These are phyloP conservation scores for Chloris gayana DNA, from an alignment of 176 grass and related monocot genomes.

Conservation along the genomic window DNA sequence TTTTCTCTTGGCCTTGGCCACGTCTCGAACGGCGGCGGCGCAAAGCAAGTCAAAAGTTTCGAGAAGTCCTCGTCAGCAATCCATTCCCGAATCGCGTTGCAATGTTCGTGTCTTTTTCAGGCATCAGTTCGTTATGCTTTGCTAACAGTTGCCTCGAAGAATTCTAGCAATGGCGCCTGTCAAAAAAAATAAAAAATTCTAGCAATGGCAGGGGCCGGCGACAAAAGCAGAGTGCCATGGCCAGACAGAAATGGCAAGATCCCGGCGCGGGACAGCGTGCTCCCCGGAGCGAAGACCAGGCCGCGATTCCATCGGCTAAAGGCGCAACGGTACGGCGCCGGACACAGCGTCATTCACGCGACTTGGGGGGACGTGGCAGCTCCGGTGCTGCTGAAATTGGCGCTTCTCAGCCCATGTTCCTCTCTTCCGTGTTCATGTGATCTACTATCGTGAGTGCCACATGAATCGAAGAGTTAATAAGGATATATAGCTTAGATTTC, in stretches of 20 bases:
- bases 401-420: constrained; percentile 43
- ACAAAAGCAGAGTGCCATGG: not conserved
- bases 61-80: not conserved
- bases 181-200: too few relatives aligned
- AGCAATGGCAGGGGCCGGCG: too few relatives aligned
- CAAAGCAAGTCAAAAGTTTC: not conserved
- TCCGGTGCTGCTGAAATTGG: too few relatives aligned
- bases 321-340: too few relatives aligned
- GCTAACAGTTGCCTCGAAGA: not conserved
- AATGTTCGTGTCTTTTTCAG: not conserved
- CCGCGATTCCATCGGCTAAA: not conserved
- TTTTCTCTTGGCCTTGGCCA: not conserved
- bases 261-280: not conserved
- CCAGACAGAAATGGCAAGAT: not conserved
- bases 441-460: constrained; percentile 20
- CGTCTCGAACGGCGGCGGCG: not conserved
- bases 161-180: too few relatives aligned
- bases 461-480: not conserved
- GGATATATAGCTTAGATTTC: not conserved
- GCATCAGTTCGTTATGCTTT: not conserved
- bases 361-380: not conserved
- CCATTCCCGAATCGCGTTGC: not conserved
- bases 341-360: not conserved
- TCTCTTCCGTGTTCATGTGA: constrained; percentile 37
- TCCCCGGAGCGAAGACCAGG: constrained; percentile 20